Base-by-base conservation (phyloP, 2,329 filamentous ascomycete species). In the Coniochaeta pulveracea region DNA sequence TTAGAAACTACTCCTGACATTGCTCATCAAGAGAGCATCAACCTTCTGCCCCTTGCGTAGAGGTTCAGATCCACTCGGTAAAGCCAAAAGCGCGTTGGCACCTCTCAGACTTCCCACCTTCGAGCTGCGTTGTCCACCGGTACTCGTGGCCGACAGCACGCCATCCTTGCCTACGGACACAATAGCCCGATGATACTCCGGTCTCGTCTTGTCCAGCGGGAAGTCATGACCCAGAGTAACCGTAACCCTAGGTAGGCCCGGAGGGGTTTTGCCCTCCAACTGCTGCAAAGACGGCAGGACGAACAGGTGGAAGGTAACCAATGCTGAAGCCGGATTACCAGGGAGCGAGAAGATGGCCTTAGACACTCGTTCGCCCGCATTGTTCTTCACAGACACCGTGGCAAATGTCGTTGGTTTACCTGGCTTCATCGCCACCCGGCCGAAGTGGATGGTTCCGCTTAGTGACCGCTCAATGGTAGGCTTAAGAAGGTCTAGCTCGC, bases 381-480 rank as follows among this genome's bases (percentile, higher is more conserved):
- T 69, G 38, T 72, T 63, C 54, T 77, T 78, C 24, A 71, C 63
- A 1, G 84, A 78, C 0, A 96, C 71, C 0, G 85, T 95, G 3
- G 91, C 91, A 54, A 98, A 98, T 0, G 91, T 98, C 0, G 88
- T 95, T 3, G 91, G 91, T 57, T 96, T 98, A 4, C 91, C 91
- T 0, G 91, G 91, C 62, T 98, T 98, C 91, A 98, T 96, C 35
- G 80, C 74, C 3, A 98, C 91, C 3, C 91, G 80, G 16, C 91
- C 91, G 47, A 98, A 98, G 56, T 95, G 91, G 43, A 98, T 94
- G 0, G 80, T 91, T 6, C 91, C 91, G 36, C 86, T 85, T 1
- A 98, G 72, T 2, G 77, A 69, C 26, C 89, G 80, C 61, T 96
- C 91, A 47, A 98, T 84, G 0, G 89, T 96, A 0, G 91, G 89